Base-by-base conservation (phyloP, 805 yeast species). In the Saccharomycopsis lassenensis region DNA sequence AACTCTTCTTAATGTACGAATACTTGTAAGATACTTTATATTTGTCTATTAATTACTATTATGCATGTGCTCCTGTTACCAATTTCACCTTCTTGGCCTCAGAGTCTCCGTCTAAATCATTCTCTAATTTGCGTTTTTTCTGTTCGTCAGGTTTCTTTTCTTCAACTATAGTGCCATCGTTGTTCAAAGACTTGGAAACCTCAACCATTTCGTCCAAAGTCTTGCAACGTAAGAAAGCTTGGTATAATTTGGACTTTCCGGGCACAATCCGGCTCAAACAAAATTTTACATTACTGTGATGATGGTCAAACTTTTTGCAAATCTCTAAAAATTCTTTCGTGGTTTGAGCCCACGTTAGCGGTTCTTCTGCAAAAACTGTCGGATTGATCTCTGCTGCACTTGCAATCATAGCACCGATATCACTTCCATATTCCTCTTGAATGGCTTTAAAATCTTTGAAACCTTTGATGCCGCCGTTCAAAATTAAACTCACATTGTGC, bases 381-480 rank as follows among this genome's bases (percentile, higher is more conserved):
- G 94, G 91, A 52, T 91, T 87, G 5, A 68, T 52, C 57, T 91
- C 97, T 0, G 96, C 97, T 21, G 75, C 74, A 22, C 84, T 79
- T 1, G 96, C 98, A 49, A 87, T 75, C 98, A 91, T 89, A 5
- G 84, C 87, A 3, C 97, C 94, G n/a, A 79, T 58, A 35, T 71
- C 70, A 1, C 67, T 65, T 1, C 77, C 72, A 46, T 68, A 70
- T n/a, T 57, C 52, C 7, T 56, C 46, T 48, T 72, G 77, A 28
- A 87, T 50, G 18, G 60, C 58, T 5, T 47, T 42, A 42, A 68
- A 72, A 37, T 87, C 91, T 3, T 49, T 43, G 29, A 74, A 61
- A 33, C 71, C 62, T 33, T 58, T 58, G 3, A 91, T 58, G 16
- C 71, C 84, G 4, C 98, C 98, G 54, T 91, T 91, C 24, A 87